Evolutionary conservation across 225 moss, liverwort and hornwort species (phyloP).

Genomic region (Ulota crispa): DNA sequence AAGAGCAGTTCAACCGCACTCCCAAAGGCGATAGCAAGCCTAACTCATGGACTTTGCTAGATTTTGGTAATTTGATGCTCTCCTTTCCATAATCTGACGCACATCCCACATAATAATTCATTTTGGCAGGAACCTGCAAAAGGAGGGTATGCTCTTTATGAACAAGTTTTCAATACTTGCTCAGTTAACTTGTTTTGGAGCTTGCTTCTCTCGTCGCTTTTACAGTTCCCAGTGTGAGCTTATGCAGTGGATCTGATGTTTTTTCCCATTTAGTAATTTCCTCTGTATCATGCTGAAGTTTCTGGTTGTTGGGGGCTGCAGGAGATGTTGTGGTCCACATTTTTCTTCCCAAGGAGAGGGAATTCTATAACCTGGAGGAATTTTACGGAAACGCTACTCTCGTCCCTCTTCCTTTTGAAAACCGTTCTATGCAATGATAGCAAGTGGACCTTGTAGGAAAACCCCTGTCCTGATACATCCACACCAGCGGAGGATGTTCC

Average conservation of each 20-base stretch:
- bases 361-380: slow-evolving; percentile 82
- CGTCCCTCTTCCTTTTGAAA: slow-evolving; percentile 71
- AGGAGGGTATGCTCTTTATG: background rate
- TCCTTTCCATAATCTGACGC: background rate
- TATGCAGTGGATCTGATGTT: background rate
- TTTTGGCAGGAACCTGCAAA: background rate
- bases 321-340: slow-evolving; percentile 89
- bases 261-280: background rate
- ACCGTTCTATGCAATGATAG: slow-evolving; percentile 37
- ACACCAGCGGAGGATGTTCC: background rate
- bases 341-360: slow-evolving; percentile 84
- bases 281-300: background rate
- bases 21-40: slow-evolving; percentile 73
- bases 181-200: background rate
- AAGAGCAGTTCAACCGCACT: slow-evolving; percentile 60
- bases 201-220: background rate
- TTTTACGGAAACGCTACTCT: slow-evolving; percentile 83
- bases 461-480: background rate
- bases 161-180: background rate
- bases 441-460: slow-evolving; percentile 3
- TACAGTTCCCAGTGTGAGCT: background rate
- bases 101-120: background rate
- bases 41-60: slow-evolving; percentile 81
- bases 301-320: slow-evolving; percentile 29
- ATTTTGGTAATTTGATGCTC: slow-evolving; percentile 53